phyloP scores from a whole-genome alignment of 805 yeast genomes.

The Candida anglica region DNA sequence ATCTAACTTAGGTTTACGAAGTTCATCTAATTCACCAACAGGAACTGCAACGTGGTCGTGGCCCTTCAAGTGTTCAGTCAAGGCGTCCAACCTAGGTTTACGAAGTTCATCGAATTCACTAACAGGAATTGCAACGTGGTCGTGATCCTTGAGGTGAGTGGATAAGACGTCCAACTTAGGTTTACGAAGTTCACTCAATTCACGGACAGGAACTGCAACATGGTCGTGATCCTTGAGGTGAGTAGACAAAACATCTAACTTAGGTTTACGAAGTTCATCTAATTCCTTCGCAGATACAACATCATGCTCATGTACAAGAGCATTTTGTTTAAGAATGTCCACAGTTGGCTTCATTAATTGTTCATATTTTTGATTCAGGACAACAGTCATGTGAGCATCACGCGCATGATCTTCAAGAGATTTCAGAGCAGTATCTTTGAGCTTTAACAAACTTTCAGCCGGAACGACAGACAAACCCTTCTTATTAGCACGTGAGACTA shows the following conservation, averaged over 20 bases:
- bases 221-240: not conserved
- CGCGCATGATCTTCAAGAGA: not conserved
- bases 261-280: conserved; percentile 6
- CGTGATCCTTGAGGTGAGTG: conserved; percentile 5
- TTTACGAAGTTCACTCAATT: not conserved
- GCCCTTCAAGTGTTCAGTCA: conserved; percentile 8
- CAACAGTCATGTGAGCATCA: no score
- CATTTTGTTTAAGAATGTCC: not conserved
- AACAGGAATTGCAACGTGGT: conserved; percentile 3
- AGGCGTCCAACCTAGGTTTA: conserved; percentile 1
- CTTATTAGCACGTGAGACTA: not conserved
- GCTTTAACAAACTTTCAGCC: not conserved
- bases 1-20: conserved; percentile 13
- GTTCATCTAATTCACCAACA: conserved; percentile 6
- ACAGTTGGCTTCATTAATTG: not conserved
- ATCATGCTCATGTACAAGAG: conserved; percentile 5
- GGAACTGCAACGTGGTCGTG: conserved; percentile 10
- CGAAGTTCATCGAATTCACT: not conserved
- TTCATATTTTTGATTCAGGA: not conserved
- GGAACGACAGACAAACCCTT: not conserved
- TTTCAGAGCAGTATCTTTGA: not conserved
- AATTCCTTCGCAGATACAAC: conserved; percentile 11
- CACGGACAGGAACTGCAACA: not conserved
- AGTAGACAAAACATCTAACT: conserved; percentile 15
- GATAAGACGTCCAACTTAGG: conserved; percentile 7